Base-by-base conservation (phyloP, 1,139 yeast species). In the Yamadazyma blattariae region DNA sequence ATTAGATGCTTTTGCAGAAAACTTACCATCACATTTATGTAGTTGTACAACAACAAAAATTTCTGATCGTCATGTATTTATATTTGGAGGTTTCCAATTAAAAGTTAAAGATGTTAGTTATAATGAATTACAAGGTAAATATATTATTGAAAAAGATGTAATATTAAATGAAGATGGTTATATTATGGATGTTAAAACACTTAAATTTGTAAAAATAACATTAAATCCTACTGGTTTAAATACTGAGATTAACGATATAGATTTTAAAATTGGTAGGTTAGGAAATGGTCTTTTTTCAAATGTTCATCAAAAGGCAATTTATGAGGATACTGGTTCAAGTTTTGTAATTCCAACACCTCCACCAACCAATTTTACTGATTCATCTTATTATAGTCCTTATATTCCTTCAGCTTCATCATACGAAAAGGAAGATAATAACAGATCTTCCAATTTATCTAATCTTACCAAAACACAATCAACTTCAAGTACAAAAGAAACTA, bases 11-110 rank as follows among this genome's bases (percentile, higher is more conserved):
- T 36, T 42, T 18, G 40, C 42, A 11, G 41, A 52, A 25, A 44
- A 48, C 20, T 43, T 46, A 17, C 74, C 74, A 0, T 42, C 49
- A 4, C 58, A 59, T 32, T 49, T 67, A 21, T 52, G 55, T 41
- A 47, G 54, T n/a, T 50, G 64, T 51, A 35, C 50, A 1, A 51
- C 61, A 25, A 54, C 68, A 8, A 53, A 51, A 29, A 56, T 70
- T 9, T 61, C 74, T 1, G 51, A 57, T 10, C 47, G 56, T 16
- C 73, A 69, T 41, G 52, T 61, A 10, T 67, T 70, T 42, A 64
- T 64, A 39, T 67, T 56, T 39, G 76, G 75, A 5, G 76, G 76
- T 4, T 70, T 65, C 46, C 51, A 48, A 39, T 41, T 70, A 17
- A 42, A 44, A 16, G 50, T 51, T 19, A 55, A 51, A 20, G 46